Evolutionary conservation across 768 basidiomycete genomes (phyloP).

Genomic region (Naganishia vaughanmartiniae): DNA sequence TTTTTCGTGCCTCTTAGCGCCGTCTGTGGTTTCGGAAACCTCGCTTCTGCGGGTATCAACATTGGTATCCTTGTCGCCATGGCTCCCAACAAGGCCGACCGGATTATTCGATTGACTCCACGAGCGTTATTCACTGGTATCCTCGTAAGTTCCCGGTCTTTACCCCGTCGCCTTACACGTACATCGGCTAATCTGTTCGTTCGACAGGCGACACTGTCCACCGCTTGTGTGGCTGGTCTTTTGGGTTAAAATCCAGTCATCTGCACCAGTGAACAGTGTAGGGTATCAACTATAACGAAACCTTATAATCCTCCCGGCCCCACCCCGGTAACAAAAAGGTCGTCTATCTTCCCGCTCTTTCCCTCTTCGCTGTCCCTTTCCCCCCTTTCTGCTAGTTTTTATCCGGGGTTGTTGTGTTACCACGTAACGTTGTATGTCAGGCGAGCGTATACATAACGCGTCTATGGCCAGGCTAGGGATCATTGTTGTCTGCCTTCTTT

Average conservation of each 20-base stretch:
- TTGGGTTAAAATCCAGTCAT: constrained; percentile 5
- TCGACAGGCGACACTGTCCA: constrained; percentile 34
- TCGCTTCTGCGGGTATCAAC: constrained; percentile 71
- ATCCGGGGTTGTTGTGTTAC: not conserved
- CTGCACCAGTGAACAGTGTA: not conserved
- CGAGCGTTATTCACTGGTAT: constrained; percentile 39
- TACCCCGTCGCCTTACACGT: too few relatives aligned
- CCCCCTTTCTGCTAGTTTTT: not conserved
- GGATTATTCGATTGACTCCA: constrained; percentile 60
- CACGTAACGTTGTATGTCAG: constrained; percentile 7
- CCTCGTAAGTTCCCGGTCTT: constrained; percentile 3
- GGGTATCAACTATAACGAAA: constrained; percentile 5
- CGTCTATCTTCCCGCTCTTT: not conserved
- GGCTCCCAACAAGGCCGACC: constrained; percentile 66
- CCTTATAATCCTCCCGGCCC: constrained; percentile 7
- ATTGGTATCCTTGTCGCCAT: constrained; percentile 70
- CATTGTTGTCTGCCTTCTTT: not conserved
- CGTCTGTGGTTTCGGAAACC: constrained; percentile 85
- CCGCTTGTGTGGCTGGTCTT: constrained; percentile 39
- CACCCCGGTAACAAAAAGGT: not conserved
- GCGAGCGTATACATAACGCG: not conserved
- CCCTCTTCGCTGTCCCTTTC: not conserved
- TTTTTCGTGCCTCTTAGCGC: constrained; percentile 49
- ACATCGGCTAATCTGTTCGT: not conserved
- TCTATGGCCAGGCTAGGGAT: not conserved